phyloP scores from a whole-genome alignment of 345 rosid species.

The Anacardium occidentale region DNA sequence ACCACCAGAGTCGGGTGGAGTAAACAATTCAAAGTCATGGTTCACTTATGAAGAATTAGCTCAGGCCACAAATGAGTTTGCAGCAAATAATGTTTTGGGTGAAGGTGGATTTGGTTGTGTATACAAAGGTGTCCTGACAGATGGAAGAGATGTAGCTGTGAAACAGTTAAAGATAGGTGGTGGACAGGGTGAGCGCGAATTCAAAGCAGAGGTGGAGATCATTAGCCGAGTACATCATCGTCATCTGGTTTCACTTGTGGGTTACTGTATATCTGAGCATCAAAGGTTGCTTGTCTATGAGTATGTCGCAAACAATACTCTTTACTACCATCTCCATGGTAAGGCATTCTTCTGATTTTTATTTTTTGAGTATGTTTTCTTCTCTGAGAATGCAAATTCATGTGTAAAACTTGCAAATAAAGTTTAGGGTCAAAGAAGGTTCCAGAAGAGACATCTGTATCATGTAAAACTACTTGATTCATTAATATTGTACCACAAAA shows the following conservation, averaged over 20 bases:
- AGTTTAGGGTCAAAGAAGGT: neutral
- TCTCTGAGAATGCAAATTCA: neutral
- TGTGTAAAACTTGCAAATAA: conserved; percentile 4
- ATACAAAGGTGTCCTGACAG: conserved; percentile 77
- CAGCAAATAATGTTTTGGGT: conserved; percentile 72
- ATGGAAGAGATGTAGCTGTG: conserved; percentile 89
- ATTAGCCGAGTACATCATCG: conserved; percentile 96
- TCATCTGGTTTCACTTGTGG: conserved; percentile 94
- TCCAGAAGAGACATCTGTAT: neutral
- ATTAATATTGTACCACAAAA: neutral
- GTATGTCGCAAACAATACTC: conserved; percentile 80
- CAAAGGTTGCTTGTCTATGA: conserved; percentile 93
- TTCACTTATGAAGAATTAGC: conserved; percentile 81
- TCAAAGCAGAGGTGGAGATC: conserved; percentile 95
- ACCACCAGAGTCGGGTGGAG: conserved; percentile 65
- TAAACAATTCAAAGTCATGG: conserved; percentile 75
- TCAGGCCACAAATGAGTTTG: conserved; percentile 75
- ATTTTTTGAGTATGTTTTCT: neutral
- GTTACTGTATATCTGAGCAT: conserved; percentile 82
- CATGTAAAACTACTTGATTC: neutral
- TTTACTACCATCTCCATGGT: conserved; percentile 91
- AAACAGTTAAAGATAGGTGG: conserved; percentile 96
- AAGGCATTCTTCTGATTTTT: conserved; percentile 29
- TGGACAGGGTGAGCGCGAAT: conserved; percentile 95
- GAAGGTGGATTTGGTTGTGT: conserved; percentile 99